phyloP scores from a whole-genome alignment of 2,329 filamentous ascomycete genomes.

The Diatrype stigma region DNA sequence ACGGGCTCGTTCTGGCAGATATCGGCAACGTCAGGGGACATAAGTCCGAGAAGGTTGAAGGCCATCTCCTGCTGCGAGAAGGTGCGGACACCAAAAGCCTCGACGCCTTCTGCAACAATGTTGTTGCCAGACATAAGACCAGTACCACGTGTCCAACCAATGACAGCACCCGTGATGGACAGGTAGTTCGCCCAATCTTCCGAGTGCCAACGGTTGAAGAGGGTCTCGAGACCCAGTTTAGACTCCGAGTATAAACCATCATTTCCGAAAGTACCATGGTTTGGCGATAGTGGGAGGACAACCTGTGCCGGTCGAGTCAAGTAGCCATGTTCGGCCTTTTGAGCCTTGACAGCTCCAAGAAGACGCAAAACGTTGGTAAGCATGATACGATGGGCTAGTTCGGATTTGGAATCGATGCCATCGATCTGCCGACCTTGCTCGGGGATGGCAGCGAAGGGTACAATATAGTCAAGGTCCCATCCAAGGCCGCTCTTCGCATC shows the following conservation, averaged over 20 bases:
- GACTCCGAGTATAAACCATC: slow-evolving; percentile 98
- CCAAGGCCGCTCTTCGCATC: slow-evolving; percentile 93
- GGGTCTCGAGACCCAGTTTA: slow-evolving; percentile 91
- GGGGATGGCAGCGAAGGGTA: slow-evolving; percentile 95
- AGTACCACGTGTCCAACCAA: slow-evolving; percentile 97
- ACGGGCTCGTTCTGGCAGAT: slow-evolving; percentile 94
- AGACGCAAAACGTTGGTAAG: slow-evolving; percentile 93
- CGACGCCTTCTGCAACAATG: slow-evolving; percentile 92
- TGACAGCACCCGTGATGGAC: slow-evolving; percentile 96
- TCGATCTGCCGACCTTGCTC: slow-evolving; percentile 98
- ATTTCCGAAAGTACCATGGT: slow-evolving; percentile 97
- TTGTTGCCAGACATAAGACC: slow-evolving; percentile 98
- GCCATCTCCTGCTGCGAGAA: slow-evolving; percentile 99
- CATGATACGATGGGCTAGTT: slow-evolving; percentile 98
- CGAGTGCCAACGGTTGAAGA: slow-evolving; percentile 98
- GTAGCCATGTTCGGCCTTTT: slow-evolving; percentile 83
- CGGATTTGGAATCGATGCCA: slow-evolving; percentile 92
- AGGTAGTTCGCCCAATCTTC: slow-evolving; percentile 98
- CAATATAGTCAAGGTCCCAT: slow-evolving; percentile 95
- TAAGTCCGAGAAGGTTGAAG: slow-evolving; percentile 93
- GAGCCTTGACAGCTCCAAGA: slow-evolving; percentile 81
- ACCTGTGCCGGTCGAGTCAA: slow-evolving; percentile 96
- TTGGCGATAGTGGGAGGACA: slow-evolving; percentile 90
- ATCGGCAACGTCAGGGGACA: slow-evolving; percentile 91
- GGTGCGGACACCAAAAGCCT: slow-evolving; percentile 93